These are phyloP conservation scores for Patellifolia procumbens DNA, from an alignment of 179 eudicot genomes.

Conservation along the genomic window DNA sequence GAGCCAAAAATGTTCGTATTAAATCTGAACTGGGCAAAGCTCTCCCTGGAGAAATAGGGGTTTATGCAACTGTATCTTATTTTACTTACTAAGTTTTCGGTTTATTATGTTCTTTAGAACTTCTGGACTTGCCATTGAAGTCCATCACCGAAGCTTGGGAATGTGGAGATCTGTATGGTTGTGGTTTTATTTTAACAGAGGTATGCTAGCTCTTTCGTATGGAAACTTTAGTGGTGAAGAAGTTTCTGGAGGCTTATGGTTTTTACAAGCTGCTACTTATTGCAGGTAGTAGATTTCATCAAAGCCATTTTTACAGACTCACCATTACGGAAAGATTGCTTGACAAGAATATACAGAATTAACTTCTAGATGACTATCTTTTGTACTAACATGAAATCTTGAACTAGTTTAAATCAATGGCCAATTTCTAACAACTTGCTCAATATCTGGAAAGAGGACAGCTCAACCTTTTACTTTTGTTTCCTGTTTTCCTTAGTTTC, in stretches of 20 bases:
- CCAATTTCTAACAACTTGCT: background rate
- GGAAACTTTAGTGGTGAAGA: background rate
- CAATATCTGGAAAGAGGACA: background rate
- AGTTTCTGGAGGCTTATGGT: background rate
- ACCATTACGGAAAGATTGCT: constrained; percentile 83
- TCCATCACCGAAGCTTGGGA: constrained; percentile 90
- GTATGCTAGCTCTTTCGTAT: constrained; percentile 38
- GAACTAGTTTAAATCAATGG: background rate
- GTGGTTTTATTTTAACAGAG: constrained; percentile 71
- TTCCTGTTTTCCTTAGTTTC: background rate
- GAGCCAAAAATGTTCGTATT: too few relatives aligned
- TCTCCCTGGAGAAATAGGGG: background rate
- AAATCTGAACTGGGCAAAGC: too few relatives aligned
- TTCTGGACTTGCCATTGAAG: constrained; percentile 88
- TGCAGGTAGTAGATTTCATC: constrained; percentile 89
- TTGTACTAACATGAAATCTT: background rate
- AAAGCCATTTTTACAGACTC: constrained; percentile 94
- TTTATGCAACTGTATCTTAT: background rate
- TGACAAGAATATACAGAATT: constrained; percentile 70
- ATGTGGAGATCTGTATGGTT: constrained; percentile 71
- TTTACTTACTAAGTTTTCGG: background rate
- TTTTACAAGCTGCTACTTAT: background rate
- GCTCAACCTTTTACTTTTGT: too few relatives aligned
- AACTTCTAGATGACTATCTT: constrained; percentile 30
- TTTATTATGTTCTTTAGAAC: constrained; percentile 45